Percentiles rank a stretch among this genome's conserved stretches.
Conservation (phyloP, 768 basidiomycete genomes). For the Tephrocybe rancida region DNA sequence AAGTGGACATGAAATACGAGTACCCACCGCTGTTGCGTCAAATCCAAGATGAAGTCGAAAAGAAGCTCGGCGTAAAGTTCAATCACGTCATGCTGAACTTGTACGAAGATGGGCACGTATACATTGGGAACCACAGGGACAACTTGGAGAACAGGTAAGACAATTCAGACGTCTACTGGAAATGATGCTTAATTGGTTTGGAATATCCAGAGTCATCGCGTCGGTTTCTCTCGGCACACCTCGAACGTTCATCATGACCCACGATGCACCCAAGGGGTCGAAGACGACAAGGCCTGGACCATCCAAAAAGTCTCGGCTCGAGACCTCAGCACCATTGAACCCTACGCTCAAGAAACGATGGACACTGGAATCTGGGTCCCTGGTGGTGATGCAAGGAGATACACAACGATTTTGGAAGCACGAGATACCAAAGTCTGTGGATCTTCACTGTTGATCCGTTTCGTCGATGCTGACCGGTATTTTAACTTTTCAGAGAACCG, state of each 20-base stretch:
- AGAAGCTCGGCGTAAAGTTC: slow-evolving; percentile 27
- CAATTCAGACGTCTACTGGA: neutral
- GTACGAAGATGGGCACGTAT: slow-evolving; percentile 30
- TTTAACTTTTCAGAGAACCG: slow-evolving; percentile 21
- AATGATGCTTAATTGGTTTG: neutral
- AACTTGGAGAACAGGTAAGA: slow-evolving; percentile 27
- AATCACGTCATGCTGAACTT: slow-evolving; percentile 34
- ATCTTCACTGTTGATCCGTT: neutral
- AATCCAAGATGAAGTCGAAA: slow-evolving; percentile 31
- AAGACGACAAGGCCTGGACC: slow-evolving; percentile 5
- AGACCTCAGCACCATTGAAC: neutral
- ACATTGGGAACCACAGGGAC: slow-evolving; percentile 34
- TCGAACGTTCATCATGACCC: slow-evolving; percentile 31
- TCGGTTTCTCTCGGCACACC: slow-evolving; percentile 31
- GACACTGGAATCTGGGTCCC: slow-evolving; percentile 25
- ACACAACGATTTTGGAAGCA: slow-evolving; percentile 35
- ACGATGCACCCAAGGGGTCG: slow-evolving; percentile 12
- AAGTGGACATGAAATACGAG: slow-evolving; percentile 28
- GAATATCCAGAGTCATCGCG: slow-evolving; percentile 27
- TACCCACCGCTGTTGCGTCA: slow-evolving; percentile 28
- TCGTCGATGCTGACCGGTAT: neutral
- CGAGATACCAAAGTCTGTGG: slow-evolving; percentile 30
- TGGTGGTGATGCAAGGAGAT: slow-evolving; percentile 34
- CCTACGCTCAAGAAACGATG: slow-evolving; percentile 21
- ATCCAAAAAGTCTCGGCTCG: neutral